Base-by-base conservation (phyloP, 1,284 basidiomycete species). In the Puccinia novopanici region DNA sequence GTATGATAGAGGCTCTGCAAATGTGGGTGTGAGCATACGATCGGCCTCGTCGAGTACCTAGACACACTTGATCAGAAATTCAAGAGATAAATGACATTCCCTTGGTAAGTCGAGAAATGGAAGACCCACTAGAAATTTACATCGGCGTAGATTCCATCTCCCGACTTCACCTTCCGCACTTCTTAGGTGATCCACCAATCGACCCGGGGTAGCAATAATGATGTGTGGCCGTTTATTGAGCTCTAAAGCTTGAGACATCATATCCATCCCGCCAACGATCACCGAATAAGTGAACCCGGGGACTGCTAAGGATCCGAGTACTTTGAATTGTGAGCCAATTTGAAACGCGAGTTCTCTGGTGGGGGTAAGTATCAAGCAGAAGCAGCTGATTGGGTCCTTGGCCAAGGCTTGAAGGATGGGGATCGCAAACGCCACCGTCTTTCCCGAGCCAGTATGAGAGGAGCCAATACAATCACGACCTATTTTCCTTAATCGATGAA, bases 241-340 rank as follows among this genome's bases (percentile, higher is more conserved):
- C 84, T 96, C 94, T 45, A 93, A 88, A 0, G 96, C 93, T 86
- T 99, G 97, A 9, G 91, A 86, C 88, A 98, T 94, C 92, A 98
- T 97, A 84, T 99, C 97, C 93, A 99, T 95, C 3, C 97, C 97
- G 12, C 97, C 97, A 2, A 99, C 94, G 27, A 99, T 89, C 2
- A 98, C 93, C 10, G 92, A 90, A 24, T 94, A 97, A 15, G 82
- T 82, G 9, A 86, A 81, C 34, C 90, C 90, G 72, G 94, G 87
- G 83, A 91, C 93, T 73, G 96, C 86, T 2, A 93, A 89, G 37
- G 90, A 89, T 30, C 96, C 97, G 0, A 99, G 89, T 0, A 95
- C 95, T 0, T 92, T 90, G 85, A 99, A 98, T 86, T 99, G 96
- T 84, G 98, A 95, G 0, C 94, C 90, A 80, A 99, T 93, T 86